A percentile compares a stretch with the other conserved stretches of the same genome.
Evolutionary conservation across 2,329 filamentous ascomycete species (phyloP).

Genomic region (Colletotrichum musicola): DNA sequence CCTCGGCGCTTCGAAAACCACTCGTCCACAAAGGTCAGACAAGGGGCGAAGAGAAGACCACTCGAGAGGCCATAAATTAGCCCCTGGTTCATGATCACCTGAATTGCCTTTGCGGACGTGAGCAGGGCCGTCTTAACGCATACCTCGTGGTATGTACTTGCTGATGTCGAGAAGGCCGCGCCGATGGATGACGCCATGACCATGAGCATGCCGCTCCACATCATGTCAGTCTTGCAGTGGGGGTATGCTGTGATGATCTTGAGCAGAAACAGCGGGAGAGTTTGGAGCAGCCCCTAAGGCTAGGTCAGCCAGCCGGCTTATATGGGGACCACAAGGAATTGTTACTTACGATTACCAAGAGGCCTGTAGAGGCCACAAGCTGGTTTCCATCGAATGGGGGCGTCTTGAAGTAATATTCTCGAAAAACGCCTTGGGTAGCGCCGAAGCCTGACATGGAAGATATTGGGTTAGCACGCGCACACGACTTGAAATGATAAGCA

Average conservation of each 20-base stretch:
- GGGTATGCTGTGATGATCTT: slow-evolving; percentile 5
- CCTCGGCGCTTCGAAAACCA: slow-evolving; percentile 55
- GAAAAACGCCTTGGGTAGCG: slow-evolving; percentile 20
- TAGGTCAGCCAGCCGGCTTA: background rate
- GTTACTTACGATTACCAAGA: slow-evolving; percentile 6
- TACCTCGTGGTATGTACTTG: background rate
- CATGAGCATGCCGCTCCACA: slow-evolving; percentile 22
- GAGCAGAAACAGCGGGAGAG: slow-evolving; percentile 10
- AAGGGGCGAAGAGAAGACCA: slow-evolving; percentile 54
- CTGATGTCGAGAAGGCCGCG: slow-evolving; percentile 16
- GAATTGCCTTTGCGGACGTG: background rate
- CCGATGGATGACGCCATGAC: slow-evolving; percentile 17
- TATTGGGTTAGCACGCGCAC: background rate
- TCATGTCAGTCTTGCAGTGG: slow-evolving; percentile 3
- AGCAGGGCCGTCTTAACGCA: no score
- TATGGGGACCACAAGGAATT: accelerated
- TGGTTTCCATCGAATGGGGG: slow-evolving; percentile 21
- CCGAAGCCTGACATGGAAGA: background rate
- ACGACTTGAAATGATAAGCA: background rate
- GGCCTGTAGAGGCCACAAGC: slow-evolving; percentile 18
- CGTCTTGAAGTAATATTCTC: slow-evolving; percentile 25
- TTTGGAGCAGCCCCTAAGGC: slow-evolving; percentile 3
- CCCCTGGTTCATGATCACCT: slow-evolving; percentile 22
- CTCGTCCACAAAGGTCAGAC: slow-evolving; percentile 52
- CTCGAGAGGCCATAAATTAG: slow-evolving; percentile 21